Base-by-base conservation (phyloP, 2,329 filamentous ascomycete genomes). In the Blumeria hordei region DNA sequence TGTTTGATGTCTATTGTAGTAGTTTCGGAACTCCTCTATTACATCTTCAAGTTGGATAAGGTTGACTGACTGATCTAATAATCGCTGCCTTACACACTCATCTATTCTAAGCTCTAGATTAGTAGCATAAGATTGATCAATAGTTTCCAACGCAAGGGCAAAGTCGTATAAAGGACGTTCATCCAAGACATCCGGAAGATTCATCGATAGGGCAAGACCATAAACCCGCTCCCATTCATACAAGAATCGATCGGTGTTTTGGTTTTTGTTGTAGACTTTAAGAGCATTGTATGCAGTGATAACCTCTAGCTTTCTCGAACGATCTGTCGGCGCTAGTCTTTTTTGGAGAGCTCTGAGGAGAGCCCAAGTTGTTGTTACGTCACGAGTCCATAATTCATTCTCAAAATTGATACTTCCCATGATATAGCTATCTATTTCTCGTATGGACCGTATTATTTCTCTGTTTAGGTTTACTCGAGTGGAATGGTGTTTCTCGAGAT, bases 91-190 rank as follows among this genome's bases (percentile, higher is more conserved):
- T 7, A 52, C 49, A 37, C 36, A 36, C 32, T 52, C 7, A 37
- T 36, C 49, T 12, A 52, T 52, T 52, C 34, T 52, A n/a, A 52
- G 33, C 14, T 52, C 49, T 12, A 52, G 49, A 21, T 52, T 52
- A 6, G 49, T 52, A 32, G 49, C 49, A 37, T 52, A 52, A n/a
- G 49, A 52, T 16, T 37, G 11, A 18, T 52, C 49, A n/a, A 52
- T 52, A 14, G 10, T 35, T n/a, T 52, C 32, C 6, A 52, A 21
- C 9, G 49, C 2, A n/a, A 36, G 32, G 6, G 49, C 33, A 37
- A 52, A 52, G 33, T 52, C 33, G 10, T 52, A 52, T 7, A 52
- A 21, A 14, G 49, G 9, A 2, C 49, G 49, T 36, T 52, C 49
- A 1, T 52, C 49, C 5, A 35, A 35, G 6, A 52, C 49, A 52